phyloP scores from a whole-genome alignment of 2,329 filamentous ascomycete species.

The Ambrosiella beaveri region DNA sequence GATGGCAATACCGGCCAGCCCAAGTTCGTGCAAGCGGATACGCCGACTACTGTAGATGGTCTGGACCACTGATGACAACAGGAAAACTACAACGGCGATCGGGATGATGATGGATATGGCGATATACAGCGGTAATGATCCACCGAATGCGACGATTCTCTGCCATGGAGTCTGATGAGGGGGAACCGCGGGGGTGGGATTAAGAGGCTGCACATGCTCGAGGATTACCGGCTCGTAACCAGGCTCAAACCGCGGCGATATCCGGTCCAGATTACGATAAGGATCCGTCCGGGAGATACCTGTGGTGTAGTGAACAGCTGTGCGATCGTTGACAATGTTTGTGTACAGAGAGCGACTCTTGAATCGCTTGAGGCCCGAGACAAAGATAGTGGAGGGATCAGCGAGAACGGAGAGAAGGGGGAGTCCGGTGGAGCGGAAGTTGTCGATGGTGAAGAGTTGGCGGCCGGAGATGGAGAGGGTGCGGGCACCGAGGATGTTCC shows the following conservation, averaged over 20 bases:
- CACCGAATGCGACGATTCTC: slow-evolving; percentile 23
- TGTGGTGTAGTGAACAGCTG: slow-evolving; percentile 69
- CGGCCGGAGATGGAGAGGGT: slow-evolving; percentile 63
- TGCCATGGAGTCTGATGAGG: slow-evolving; percentile 18
- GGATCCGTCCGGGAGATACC: slow-evolving; percentile 62
- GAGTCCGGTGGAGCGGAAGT: slow-evolving; percentile 65
- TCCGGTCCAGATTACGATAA: slow-evolving; percentile 42
- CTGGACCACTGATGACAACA: slow-evolving; percentile 62
- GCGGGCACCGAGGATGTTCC: slow-evolving; percentile 69
- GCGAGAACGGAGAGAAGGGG: slow-evolving; percentile 68
- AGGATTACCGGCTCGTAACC: slow-evolving; percentile 63
- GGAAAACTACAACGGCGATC: slow-evolving; percentile 51
- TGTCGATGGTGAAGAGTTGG: slow-evolving; percentile 76
- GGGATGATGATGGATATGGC: slow-evolving; percentile 56
- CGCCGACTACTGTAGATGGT: slow-evolving; percentile 56
- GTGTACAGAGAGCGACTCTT: slow-evolving; percentile 61
- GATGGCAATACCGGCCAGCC: slow-evolving; percentile 48
- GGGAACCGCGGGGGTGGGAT: slow-evolving; percentile 13
- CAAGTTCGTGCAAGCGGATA: slow-evolving; percentile 58
- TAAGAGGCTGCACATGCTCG: slow-evolving; percentile 46
- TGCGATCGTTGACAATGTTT: slow-evolving; percentile 75
- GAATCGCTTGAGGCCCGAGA: slow-evolving; percentile 60
- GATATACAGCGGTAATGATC: slow-evolving; percentile 41
- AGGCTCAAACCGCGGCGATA: slow-evolving; percentile 42
- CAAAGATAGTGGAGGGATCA: slow-evolving; percentile 72